These are phyloP conservation scores for Kluyveromyces lactis DNA, from an alignment of 805 yeast genomes.

Conservation along the genomic window DNA sequence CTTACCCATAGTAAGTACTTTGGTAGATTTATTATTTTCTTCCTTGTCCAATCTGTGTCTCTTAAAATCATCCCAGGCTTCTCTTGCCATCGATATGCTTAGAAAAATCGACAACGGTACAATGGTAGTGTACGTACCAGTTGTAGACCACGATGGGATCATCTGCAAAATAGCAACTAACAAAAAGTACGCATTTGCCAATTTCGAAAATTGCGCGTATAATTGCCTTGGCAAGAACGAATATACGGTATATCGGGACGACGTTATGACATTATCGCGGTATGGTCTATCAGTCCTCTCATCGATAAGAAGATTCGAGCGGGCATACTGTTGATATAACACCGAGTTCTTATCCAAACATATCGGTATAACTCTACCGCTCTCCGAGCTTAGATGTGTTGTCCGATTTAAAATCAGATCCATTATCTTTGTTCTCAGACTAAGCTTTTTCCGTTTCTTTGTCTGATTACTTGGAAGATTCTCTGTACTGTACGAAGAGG, in stretches of 20 bases:
- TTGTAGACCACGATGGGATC: slow-evolving; percentile 96
- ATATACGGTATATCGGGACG: slow-evolving; percentile 75
- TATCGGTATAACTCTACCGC: slow-evolving; percentile 75
- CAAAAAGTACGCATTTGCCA: slow-evolving; percentile 88
- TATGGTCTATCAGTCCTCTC: slow-evolving; percentile 57
- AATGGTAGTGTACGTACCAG: slow-evolving; percentile 92
- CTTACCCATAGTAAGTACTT: slow-evolving; percentile 27
- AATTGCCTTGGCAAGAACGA: slow-evolving; percentile 84
- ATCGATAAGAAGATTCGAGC: slow-evolving; percentile 42
- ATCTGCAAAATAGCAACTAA: slow-evolving; percentile 86
- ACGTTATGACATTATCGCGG: slow-evolving; percentile 61
- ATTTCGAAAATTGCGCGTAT: slow-evolving; percentile 81
- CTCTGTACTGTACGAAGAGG: too few relatives aligned
- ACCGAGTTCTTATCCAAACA: slow-evolving; percentile 33
- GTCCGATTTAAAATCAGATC: slow-evolving; percentile 37
- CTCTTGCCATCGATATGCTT: slow-evolving; percentile 81
- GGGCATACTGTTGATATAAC: slow-evolving; percentile 13
- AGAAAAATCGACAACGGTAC: slow-evolving; percentile 81
- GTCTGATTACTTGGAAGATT: too few relatives aligned
- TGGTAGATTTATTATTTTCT: slow-evolving; percentile 58
- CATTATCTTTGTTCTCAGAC: slow-evolving; percentile 6
- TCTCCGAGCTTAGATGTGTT: slow-evolving; percentile 43
- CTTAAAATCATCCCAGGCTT: slow-evolving; percentile 88
- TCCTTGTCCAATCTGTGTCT: slow-evolving; percentile 78
- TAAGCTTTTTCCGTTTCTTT: neutral